phyloP scores from a whole-genome alignment of 1,284 basidiomycete genomes.

The Pyrrhoderma noxium region DNA sequence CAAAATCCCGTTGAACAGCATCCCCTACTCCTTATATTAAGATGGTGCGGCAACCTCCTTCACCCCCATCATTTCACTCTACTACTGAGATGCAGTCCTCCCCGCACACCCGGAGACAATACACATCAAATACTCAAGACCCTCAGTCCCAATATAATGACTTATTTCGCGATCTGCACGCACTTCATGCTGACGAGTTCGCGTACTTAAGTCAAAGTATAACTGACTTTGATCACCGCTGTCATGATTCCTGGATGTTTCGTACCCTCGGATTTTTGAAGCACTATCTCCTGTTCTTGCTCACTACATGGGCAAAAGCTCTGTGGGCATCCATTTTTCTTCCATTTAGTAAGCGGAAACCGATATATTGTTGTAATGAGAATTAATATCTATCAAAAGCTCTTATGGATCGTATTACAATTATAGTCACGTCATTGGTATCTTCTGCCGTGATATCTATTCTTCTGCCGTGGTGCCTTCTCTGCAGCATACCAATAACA shows the following conservation, averaged over 20 bases:
- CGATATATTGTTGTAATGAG: background rate
- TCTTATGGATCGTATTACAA: constrained; percentile 18
- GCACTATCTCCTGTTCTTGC: constrained; percentile 18
- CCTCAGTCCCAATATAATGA: background rate
- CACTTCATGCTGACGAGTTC: constrained; percentile 23
- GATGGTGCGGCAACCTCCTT: constrained; percentile 16
- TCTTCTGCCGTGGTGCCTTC: constrained; percentile 21
- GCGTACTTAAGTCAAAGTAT: constrained; percentile 18
- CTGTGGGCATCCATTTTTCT: constrained; percentile 20
- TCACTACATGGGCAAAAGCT: constrained; percentile 20
- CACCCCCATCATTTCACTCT: constrained; percentile 6
- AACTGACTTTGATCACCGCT: constrained; percentile 10
- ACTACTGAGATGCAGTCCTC: background rate
- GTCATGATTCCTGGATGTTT: constrained; percentile 17
- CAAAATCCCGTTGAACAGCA: no score
- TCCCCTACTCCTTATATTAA: background rate
- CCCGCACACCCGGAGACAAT: background rate
- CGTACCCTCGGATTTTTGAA: constrained; percentile 16
- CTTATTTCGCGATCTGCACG: constrained; percentile 17
- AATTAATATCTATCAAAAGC: constrained; percentile 6
- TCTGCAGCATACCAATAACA: constrained; percentile 19
- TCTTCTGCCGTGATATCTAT: constrained; percentile 20
- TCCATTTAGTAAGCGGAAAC: constrained; percentile 22
- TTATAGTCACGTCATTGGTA: constrained; percentile 19
- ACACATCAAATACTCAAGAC: background rate